phyloP scores from a whole-genome alignment of 257 asterid genomes.

The Capsicum chinense region DNA sequence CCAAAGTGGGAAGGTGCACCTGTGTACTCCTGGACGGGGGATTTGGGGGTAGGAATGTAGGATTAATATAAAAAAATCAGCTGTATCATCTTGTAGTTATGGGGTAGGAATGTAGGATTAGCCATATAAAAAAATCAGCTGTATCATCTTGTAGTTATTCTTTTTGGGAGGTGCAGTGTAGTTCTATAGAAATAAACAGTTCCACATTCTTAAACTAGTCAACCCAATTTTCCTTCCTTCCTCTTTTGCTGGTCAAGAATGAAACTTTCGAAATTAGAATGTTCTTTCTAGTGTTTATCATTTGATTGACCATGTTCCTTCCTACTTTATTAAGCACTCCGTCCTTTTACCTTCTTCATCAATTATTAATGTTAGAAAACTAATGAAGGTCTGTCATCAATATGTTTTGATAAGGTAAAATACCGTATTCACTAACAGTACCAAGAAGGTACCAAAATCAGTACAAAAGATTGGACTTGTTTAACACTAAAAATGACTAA shows the following conservation, averaged over 20 bases:
- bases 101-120: background rate
- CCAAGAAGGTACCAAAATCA: background rate
- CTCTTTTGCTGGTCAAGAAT: slow-evolving; percentile 27
- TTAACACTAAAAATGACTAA: background rate
- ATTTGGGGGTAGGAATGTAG: background rate
- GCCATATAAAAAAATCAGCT: background rate
- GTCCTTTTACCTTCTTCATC: background rate
- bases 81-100: no score
- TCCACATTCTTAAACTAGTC: slow-evolving; percentile 21
- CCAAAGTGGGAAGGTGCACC: slow-evolving; percentile 7
- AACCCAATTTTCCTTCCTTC: background rate
- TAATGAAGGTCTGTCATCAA: background rate
- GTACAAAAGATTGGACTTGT: background rate
- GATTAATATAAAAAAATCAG: background rate
- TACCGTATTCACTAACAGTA: background rate
- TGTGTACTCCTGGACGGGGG: background rate
- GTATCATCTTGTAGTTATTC: background rate
- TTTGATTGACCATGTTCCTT: background rate
- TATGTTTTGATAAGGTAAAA: background rate
- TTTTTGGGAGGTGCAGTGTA: background rate
- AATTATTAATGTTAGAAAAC: slow-evolving; percentile 7
- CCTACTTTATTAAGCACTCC: background rate
- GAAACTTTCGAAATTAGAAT: slow-evolving; percentile 1
- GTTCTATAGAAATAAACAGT: background rate
- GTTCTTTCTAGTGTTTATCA: slow-evolving; percentile 21